Evolutionary conservation across 441 rosid species (phyloP).

Genomic region (Pelargonium fulgidum): DNA sequence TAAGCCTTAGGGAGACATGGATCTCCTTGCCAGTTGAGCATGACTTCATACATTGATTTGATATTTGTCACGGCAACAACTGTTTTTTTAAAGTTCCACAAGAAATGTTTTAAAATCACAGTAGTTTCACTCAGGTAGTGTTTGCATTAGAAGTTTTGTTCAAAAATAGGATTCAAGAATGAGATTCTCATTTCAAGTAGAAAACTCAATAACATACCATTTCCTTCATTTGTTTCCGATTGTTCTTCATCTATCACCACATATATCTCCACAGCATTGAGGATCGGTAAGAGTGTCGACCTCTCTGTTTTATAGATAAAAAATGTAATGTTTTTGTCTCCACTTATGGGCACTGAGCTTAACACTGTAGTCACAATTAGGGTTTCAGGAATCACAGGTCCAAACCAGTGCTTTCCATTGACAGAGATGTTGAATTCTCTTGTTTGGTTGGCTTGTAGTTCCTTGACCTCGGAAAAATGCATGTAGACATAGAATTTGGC

Average conservation of each 20-base stretch:
- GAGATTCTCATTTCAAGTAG: too few species aligned
- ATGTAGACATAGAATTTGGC: neutral
- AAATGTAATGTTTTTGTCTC: neutral
- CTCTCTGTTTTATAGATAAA: neutral
- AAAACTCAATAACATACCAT: conserved; percentile 11
- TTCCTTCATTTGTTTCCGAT: neutral
- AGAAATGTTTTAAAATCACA: neutral
- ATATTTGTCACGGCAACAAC: conserved; percentile 6
- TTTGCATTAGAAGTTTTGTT: too few species aligned
- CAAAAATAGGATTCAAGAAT: too few species aligned
- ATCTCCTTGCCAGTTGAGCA: conserved; percentile 17
- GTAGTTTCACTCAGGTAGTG: neutral
- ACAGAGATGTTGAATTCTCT: conserved; percentile 8
- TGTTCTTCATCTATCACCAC: neutral
- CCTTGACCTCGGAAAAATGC: neutral
- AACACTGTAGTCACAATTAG: neutral
- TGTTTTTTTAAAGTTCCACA: neutral
- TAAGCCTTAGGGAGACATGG: conserved; percentile 16
- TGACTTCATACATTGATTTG: conserved; percentile 7
- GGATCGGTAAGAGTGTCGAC: conserved; percentile 12
- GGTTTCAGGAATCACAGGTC: neutral
- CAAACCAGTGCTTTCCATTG: neutral
- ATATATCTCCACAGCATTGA: conserved; percentile 14
- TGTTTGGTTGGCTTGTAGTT: neutral
- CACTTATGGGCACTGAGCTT: neutral